Evolutionary conservation across 139 green algal genomes (phyloP).

Genomic region (Trebouxia sp.): DNA sequence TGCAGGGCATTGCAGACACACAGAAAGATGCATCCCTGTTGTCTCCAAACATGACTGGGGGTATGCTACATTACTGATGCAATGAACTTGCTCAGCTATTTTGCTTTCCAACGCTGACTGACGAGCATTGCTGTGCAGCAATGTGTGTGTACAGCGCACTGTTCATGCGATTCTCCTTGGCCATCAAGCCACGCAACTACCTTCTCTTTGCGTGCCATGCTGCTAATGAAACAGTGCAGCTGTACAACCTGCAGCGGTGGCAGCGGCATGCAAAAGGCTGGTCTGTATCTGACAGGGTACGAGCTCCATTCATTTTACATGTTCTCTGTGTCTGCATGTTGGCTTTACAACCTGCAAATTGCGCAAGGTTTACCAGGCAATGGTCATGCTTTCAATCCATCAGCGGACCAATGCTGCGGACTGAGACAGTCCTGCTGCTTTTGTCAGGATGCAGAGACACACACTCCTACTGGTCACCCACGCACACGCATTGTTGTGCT

Average conservation of each 20-base stretch:
- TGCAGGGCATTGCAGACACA: conserved; percentile 68
- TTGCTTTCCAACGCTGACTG: background rate
- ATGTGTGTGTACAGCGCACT: conserved; percentile 62
- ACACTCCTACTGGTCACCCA: background rate
- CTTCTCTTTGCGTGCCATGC: conserved; percentile 79
- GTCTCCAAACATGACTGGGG: conserved; percentile 72
- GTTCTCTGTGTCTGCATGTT: no score
- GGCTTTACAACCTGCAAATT: no score
- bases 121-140: background rate
- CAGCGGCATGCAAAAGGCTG: background rate
- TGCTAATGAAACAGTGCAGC: conserved; percentile 75
- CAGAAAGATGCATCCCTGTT: conserved; percentile 70
- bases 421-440: no score
- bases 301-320: background rate
- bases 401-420: no score
- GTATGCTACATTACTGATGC: conserved; percentile 10
- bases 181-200: conserved; percentile 76
- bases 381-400: no score
- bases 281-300: conserved; percentile 7
- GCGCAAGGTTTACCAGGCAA: no score
- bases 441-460: conserved; percentile 17
- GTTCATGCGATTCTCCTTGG: conserved; percentile 83
- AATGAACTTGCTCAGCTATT: background rate
- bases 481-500: conserved; percentile 80
- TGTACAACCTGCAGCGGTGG: conserved; percentile 62